These are phyloP conservation scores for Pythium monospermum DNA, from an alignment of 352 stramenopile species.

Conservation along the genomic window DNA sequence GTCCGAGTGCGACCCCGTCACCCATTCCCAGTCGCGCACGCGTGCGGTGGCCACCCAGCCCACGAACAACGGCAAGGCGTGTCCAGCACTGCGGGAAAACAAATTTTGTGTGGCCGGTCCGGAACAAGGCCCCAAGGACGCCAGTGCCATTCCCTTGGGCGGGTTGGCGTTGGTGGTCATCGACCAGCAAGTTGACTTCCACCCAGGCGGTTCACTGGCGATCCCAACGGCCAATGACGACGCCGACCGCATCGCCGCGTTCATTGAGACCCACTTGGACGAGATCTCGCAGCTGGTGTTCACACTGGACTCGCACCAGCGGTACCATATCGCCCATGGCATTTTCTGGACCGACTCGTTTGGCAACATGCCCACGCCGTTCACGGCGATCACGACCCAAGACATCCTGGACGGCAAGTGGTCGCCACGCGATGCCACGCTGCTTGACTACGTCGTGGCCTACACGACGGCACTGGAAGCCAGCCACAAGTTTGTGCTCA, in stretches of 20 bases:
- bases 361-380: conserved; percentile 76
- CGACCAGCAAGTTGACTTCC: conserved; percentile 96
- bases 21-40: too few relatives aligned
- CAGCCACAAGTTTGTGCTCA: conserved; percentile 88
- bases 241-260: conserved; percentile 79
- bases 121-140: neutral
- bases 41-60: too few relatives aligned
- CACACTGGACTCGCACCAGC: conserved; percentile 96
- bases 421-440: conserved; percentile 49
- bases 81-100: too few relatives aligned
- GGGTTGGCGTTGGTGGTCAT: conserved; percentile 89
- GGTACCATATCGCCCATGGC: conserved; percentile 94
- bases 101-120: too few relatives aligned
- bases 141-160: conserved; percentile 34
- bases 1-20: too few relatives aligned
- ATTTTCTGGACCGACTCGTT: conserved; percentile 87
- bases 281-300: conserved; percentile 86
- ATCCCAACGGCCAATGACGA: conserved; percentile 92
- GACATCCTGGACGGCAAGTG: conserved; percentile 65
- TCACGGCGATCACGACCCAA: conserved; percentile 89
- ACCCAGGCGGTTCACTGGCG: conserved; percentile 92
- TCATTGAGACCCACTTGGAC: conserved; percentile 71
- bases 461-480: conserved; percentile 89
- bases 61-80: too few relatives aligned
- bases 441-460: conserved; percentile 82